Base-by-base conservation (phyloP, 345 rosid species). In the Acer campestre region DNA sequence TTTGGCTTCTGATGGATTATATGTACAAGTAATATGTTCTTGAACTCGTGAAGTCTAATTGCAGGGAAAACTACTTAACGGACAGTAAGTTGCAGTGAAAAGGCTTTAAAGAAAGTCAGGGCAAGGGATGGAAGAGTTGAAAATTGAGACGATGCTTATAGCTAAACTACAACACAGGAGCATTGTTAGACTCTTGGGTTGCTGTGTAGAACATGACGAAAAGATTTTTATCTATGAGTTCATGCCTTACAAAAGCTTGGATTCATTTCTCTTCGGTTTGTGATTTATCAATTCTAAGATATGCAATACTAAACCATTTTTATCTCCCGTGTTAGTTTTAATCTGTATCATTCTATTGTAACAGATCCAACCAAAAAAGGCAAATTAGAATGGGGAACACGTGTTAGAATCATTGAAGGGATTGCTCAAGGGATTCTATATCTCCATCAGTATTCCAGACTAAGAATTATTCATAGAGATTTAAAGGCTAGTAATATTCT, bases 211-310 rank as follows among this genome's bases (percentile, higher is more conserved):
- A 65, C 67, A 78, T 70, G 85, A 75, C 4, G 87, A 84, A 70
- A 82, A 79, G 69, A 72, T 84, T 61, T 48, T 86, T 56, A 68
- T 85, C 18, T 85, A 85, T 31, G 85, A 87, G 46, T 87, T 76
- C 78, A 68, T 87, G 88, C 81, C 84, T 46, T 85, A 87, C 76
- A 75, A 74, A 70, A 87, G 88, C 71, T 81, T 85, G n/a, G 73
- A 74, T 56, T 44, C 27, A 49, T 85, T 85, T 48, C 75, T 85
- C 44, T 87, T 87, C 1, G 85, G 88, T 85, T 25, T n/a, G n/a
- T n/a, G n/a, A n/a, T n/a, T n/a, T n/a, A n/a, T n/a, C n/a, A n/a
- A n/a, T n/a, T n/a, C n/a, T n/a, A n/a, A n/a, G n/a, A n/a, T n/a
- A n/a, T n/a, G n/a, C n/a, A n/a, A 25, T 25, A 25, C 25, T 25